Conservation (phyloP, 2,329 filamentous ascomycete genomes). For the Penicillium brevicompactum region DNA sequence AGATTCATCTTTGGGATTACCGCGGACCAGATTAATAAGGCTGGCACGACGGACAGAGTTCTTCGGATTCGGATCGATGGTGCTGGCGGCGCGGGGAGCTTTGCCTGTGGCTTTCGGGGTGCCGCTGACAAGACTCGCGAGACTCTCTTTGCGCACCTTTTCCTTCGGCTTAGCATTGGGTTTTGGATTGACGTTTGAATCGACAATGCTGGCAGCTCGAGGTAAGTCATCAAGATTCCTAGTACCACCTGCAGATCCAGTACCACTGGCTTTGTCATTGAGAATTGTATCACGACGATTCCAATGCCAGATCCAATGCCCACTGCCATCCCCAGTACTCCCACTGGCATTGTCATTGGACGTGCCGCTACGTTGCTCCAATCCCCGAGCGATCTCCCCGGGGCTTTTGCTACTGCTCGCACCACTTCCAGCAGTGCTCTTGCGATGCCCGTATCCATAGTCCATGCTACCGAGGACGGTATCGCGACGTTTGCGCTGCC, state of each 20-base stretch:
- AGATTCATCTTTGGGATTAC: slow-evolving; percentile 2
- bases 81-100: background rate
- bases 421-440: background rate
- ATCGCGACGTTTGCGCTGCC: slow-evolving; percentile 4
- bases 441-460: slow-evolving; percentile 7
- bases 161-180: background rate
- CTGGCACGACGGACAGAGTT: slow-evolving; percentile 4
- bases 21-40: slow-evolving; percentile 2
- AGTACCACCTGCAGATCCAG: background rate
- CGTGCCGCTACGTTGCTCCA: background rate
- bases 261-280: background rate
- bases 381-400: background rate
- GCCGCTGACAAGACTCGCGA: slow-evolving; percentile 5
- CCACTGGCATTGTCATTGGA: slow-evolving; percentile 4
- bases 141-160: slow-evolving; percentile 4
- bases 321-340: slow-evolving; percentile 1
- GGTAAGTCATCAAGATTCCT: slow-evolving; percentile 1
- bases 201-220: background rate
- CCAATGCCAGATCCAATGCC: slow-evolving; percentile 13
- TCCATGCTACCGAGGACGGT: slow-evolving; percentile 3
- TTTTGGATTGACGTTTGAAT: background rate
- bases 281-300: background rate
- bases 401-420: background rate
- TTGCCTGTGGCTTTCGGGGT: slow-evolving; percentile 2
- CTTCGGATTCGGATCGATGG: slow-evolving; percentile 2